Conservation (phyloP, 495 filamentous ascomycete genomes). For the Pyronema domesticum region DNA sequence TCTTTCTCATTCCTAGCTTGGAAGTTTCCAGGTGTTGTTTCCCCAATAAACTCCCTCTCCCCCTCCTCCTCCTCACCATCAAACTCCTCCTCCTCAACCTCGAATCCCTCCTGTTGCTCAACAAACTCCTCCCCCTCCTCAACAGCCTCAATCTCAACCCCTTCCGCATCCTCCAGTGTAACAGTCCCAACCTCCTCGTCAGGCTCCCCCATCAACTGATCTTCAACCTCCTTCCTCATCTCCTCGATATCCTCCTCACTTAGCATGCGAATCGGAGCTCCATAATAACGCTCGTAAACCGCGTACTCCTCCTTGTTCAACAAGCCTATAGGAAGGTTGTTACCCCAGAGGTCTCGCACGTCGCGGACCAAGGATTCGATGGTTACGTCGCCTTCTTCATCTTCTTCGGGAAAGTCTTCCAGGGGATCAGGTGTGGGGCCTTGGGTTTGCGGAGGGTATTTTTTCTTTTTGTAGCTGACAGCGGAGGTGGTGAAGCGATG, state of each 20-base stretch:
- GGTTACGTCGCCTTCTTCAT: background rate
- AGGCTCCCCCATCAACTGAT: slow-evolving; percentile 23
- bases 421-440: background rate
- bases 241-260: slow-evolving; percentile 32
- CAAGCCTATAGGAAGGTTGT: slow-evolving; percentile 56
- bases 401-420: background rate
- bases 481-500: background rate
- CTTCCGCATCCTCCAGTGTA: slow-evolving; percentile 38
- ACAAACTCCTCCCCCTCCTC: slow-evolving; percentile 13
- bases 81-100: slow-evolving; percentile 30
- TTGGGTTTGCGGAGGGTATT: background rate
- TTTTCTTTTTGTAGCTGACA: background rate
- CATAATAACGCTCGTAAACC: slow-evolving; percentile 69
- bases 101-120: slow-evolving; percentile 9
- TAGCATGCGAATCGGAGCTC: slow-evolving; percentile 42
- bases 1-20: slow-evolving; percentile 25
- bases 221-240: slow-evolving; percentile 5
- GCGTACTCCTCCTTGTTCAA: slow-evolving; percentile 50
- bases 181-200: slow-evolving; percentile 28
- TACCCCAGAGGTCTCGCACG: slow-evolving; percentile 57
- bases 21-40: slow-evolving; percentile 33
- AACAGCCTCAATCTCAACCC: slow-evolving; percentile 38
- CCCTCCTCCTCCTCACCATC: slow-evolving; percentile 27
- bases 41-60: slow-evolving; percentile 29
- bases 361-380: slow-evolving; percentile 48